Percentiles rank a stretch among this genome's conserved stretches.
Evolutionary conservation across 2,329 filamentous ascomycete species (phyloP).

Genomic region (Pestalotiopsis sp.): DNA sequence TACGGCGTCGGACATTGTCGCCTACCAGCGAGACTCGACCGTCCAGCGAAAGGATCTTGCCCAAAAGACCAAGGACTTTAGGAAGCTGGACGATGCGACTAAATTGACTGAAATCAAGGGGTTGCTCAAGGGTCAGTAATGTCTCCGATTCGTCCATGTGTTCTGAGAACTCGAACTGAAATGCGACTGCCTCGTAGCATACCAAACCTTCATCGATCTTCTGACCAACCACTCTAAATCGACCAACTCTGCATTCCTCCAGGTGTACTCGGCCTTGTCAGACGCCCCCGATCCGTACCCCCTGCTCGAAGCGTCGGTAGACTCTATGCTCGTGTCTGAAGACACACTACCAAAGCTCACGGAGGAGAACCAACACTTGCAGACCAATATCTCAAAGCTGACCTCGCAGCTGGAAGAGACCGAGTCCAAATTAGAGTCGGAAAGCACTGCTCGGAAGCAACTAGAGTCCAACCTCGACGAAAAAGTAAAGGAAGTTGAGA

Average conservation of each 20-base stretch:
- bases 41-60: slow-evolving; percentile 95
- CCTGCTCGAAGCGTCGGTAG: slow-evolving; percentile 91
- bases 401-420: slow-evolving; percentile 82
- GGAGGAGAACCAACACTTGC: slow-evolving; percentile 87
- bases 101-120: slow-evolving; percentile 90
- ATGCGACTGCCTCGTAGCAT: slow-evolving; percentile 59
- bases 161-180: background rate
- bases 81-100: slow-evolving; percentile 82
- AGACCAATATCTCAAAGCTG: slow-evolving; percentile 73
- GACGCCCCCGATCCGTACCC: slow-evolving; percentile 97
- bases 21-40: slow-evolving; percentile 92
- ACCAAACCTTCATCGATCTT: slow-evolving; percentile 96
- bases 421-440: slow-evolving; percentile 78
- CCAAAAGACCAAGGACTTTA: slow-evolving; percentile 98
- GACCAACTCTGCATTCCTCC: slow-evolving; percentile 89
- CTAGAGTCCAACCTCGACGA: slow-evolving; percentile 77
- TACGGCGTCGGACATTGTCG: slow-evolving; percentile 92
- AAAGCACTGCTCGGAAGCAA: slow-evolving; percentile 71
- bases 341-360: slow-evolving; percentile 89
- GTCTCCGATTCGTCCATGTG: background rate
- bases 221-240: slow-evolving; percentile 95
- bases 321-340: slow-evolving; percentile 88
- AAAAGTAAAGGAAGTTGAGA: slow-evolving; percentile 86
- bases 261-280: slow-evolving; percentile 89
- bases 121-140: slow-evolving; percentile 73